Conservation (phyloP, 768 basidiomycete species). For the Agaricus blazei region DNA sequence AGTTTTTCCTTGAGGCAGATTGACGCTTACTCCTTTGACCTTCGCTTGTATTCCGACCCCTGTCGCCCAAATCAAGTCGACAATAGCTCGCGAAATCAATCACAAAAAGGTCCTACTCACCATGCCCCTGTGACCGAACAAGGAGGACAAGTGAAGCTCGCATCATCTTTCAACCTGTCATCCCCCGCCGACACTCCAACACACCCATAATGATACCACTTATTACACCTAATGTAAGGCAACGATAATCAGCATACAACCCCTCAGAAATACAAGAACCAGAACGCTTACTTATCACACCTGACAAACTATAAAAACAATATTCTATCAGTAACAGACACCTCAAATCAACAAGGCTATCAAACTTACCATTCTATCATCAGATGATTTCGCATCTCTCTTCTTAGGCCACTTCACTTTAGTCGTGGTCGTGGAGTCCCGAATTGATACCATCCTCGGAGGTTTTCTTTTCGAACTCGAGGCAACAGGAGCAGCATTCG, state of each 20-base stretch:
- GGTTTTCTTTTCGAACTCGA: neutral
- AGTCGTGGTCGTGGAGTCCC: neutral
- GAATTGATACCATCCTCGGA: neutral
- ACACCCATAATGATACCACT: constrained; percentile 50
- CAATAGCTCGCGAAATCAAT: neutral
- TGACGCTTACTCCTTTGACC: neutral
- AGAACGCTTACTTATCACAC: constrained; percentile 18
- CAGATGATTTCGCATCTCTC: constrained; percentile 16
- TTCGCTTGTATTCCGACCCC: neutral
- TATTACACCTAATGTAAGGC: constrained; percentile 25
- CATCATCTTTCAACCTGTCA: constrained; percentile 22
- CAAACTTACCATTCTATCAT: constrained; percentile 19
- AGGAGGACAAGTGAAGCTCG: constrained; percentile 34
- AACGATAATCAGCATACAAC: neutral
- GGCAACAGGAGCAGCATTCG: neutral
- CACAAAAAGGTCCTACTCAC: neutral
- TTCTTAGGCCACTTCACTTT: constrained; percentile 19
- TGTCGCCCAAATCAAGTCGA: neutral
- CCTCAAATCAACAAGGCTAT: neutral
- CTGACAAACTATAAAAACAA: constrained; percentile 18
- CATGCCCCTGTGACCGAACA: constrained; percentile 28
- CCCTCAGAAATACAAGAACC: neutral
- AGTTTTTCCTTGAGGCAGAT: neutral
- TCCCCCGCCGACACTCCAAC: constrained; percentile 32
- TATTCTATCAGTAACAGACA: neutral